Evolutionary conservation across 768 basidiomycete species (phyloP).

Genomic region (Lentinula sp.): DNA sequence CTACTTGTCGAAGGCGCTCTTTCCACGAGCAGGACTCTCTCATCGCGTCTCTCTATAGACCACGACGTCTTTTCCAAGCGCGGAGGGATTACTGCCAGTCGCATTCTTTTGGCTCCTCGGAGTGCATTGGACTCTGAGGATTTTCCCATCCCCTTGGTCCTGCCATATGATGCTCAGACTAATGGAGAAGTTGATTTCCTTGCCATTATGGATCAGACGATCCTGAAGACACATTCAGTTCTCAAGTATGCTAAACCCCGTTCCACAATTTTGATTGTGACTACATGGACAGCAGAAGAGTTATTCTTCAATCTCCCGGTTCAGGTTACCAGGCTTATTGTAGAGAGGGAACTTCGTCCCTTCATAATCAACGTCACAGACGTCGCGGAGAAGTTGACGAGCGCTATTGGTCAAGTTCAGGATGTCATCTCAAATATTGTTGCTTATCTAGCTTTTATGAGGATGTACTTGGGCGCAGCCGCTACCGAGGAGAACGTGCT

Average conservation of each 20-base stretch:
- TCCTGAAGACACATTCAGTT: constrained; percentile 76
- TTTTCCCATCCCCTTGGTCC: constrained; percentile 46
- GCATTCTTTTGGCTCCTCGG: constrained; percentile 59
- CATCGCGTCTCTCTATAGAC: constrained; percentile 57
- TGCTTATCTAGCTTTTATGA: constrained; percentile 75
- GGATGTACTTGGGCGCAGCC: constrained; percentile 71
- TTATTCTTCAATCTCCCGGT: constrained; percentile 60
- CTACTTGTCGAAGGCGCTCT: constrained; percentile 57
- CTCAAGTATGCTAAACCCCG: constrained; percentile 59
- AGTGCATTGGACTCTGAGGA: constrained; percentile 22
- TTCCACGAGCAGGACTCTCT: constrained; percentile 40
- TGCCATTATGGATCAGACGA: constrained; percentile 65
- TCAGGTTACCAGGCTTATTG: constrained; percentile 38
- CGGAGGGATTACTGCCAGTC: constrained; percentile 64
- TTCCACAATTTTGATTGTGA: constrained; percentile 67
- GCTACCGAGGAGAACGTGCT: constrained; percentile 49
- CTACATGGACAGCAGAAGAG: constrained; percentile 74
- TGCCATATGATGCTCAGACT: constrained; percentile 49
- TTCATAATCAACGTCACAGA: constrained; percentile 55
- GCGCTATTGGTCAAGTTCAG: constrained; percentile 24
- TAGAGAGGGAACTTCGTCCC: constrained; percentile 47
- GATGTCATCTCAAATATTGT: constrained; percentile 50
- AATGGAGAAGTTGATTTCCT: constrained; percentile 59
- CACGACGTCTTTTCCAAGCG: constrained; percentile 72
- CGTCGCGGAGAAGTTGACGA: constrained; percentile 38